These are phyloP conservation scores for Zizania latifolia DNA, from an alignment of 176 grass and related monocot genomes.

Conservation along the genomic window DNA sequence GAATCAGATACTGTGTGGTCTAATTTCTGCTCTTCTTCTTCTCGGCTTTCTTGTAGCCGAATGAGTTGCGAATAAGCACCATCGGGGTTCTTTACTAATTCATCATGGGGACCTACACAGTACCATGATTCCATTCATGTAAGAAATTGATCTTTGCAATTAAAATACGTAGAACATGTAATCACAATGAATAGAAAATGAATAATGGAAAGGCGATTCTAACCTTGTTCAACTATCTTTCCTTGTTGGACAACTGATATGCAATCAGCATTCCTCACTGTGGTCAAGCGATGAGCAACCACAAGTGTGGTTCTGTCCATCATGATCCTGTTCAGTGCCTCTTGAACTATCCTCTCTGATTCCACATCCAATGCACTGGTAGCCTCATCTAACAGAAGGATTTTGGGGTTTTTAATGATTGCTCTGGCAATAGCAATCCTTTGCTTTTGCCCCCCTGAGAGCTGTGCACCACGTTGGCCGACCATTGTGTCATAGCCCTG, in stretches of 20 bases:
- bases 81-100: slow-evolving; percentile 57
- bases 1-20: slow-evolving; percentile 14
- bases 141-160: background rate
- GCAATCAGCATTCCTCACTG: slow-evolving; percentile 70
- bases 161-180: background rate
- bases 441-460: slow-evolving; percentile 88
- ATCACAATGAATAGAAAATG: background rate
- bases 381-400: slow-evolving; percentile 83
- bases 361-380: slow-evolving; percentile 89
- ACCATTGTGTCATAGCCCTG: slow-evolving; percentile 92
- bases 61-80: slow-evolving; percentile 73
- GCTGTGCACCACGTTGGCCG: slow-evolving; percentile 70
- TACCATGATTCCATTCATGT: background rate
- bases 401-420: slow-evolving; percentile 73
- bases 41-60: slow-evolving; percentile 47
- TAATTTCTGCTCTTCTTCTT: slow-evolving; percentile 39
- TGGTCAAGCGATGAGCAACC: slow-evolving; percentile 79
- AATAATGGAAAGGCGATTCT: slow-evolving; percentile 4
- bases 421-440: slow-evolving; percentile 87
- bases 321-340: slow-evolving; percentile 83
- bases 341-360: slow-evolving; percentile 76
- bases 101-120: slow-evolving; percentile 54
- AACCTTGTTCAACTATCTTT: slow-evolving; percentile 89
- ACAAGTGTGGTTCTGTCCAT: slow-evolving; percentile 70
- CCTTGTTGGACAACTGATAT: slow-evolving; percentile 79